These are phyloP conservation scores for Candida coquimbonensis DNA, from an alignment of 805 yeast species.

Conservation along the genomic window DNA sequence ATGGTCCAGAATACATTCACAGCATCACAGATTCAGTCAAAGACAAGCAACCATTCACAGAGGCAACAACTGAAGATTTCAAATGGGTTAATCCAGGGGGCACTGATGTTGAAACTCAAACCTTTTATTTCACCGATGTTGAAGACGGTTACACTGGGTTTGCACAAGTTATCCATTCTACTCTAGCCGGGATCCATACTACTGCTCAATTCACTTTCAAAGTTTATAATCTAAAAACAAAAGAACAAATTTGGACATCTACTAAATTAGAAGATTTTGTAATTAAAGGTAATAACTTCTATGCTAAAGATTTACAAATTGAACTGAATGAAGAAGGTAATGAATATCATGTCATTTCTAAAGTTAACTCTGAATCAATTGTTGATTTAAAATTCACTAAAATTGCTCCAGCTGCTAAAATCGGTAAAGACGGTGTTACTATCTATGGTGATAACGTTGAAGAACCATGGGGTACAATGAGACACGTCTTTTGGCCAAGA, in stretches of 20 bases:
- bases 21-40: constrained; percentile 62
- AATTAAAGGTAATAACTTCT: constrained; percentile 68
- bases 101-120: constrained; percentile 93
- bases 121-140: constrained; percentile 73
- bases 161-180: constrained; percentile 92
- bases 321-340: constrained; percentile 49
- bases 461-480: constrained; percentile 96
- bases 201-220: constrained; percentile 94
- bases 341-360: constrained; percentile 50
- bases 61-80: constrained; percentile 60
- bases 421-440: constrained; percentile 83
- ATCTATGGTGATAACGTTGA: constrained; percentile 76
- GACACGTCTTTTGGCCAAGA: constrained; percentile 96
- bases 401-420: constrained; percentile 73
- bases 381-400: constrained; percentile 63
- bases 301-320: constrained; percentile 66
- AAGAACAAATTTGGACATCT: constrained; percentile 71
- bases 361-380: constrained; percentile 58
- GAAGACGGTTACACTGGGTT: constrained; percentile 68
- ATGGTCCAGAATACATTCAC: constrained; percentile 87
- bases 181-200: constrained; percentile 77
- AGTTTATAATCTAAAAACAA: constrained; percentile 49
- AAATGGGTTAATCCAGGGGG: constrained; percentile 66
- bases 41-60: constrained; percentile 50
- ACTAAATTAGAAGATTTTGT: constrained; percentile 78